Percentiles rank a stretch among this genome's conserved stretches.
Evolutionary conservation across 108 stramenopile genomes (phyloP).

Genomic region (Cyclostephanos tholiformis): DNA sequence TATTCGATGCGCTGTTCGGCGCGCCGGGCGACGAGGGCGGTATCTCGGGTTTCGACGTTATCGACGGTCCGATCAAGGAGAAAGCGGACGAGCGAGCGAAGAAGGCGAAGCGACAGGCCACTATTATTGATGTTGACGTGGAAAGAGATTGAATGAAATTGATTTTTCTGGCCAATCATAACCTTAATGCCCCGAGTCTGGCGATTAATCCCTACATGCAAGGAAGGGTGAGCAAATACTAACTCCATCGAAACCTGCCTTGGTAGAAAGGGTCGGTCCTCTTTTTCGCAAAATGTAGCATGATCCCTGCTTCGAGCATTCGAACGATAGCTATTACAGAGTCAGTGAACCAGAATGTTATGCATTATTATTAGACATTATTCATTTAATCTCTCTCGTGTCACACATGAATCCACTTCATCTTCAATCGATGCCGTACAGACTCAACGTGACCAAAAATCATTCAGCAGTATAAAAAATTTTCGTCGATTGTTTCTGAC

Average conservation of each 20-base stretch:
- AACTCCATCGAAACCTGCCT: not conserved
- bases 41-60: constrained; percentile 30
- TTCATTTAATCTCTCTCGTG: not conserved
- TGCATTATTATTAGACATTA: constrained; percentile 3
- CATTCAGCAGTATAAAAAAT: not conserved
- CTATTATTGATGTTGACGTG: constrained; percentile 78
- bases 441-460: not conserved
- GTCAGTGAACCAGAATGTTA: not conserved
- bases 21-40: constrained; percentile 14
- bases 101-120: constrained; percentile 54
- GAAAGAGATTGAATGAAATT: constrained; percentile 51
- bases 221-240: not conserved
- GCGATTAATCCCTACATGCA: not conserved
- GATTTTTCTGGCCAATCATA: no score
- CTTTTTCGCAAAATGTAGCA: not conserved
- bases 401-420: constrained; percentile 10
- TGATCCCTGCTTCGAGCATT: not conserved
- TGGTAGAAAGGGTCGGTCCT: not conserved
- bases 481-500: not conserved
- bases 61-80: constrained; percentile 28
- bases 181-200: no score
- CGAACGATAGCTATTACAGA: not conserved
- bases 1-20: constrained; percentile 56
- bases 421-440: not conserved
- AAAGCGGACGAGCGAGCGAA: constrained; percentile 18